Evolutionary conservation across 75 land plant species (phyloP).

Genomic region (Picea sitchensis): DNA sequence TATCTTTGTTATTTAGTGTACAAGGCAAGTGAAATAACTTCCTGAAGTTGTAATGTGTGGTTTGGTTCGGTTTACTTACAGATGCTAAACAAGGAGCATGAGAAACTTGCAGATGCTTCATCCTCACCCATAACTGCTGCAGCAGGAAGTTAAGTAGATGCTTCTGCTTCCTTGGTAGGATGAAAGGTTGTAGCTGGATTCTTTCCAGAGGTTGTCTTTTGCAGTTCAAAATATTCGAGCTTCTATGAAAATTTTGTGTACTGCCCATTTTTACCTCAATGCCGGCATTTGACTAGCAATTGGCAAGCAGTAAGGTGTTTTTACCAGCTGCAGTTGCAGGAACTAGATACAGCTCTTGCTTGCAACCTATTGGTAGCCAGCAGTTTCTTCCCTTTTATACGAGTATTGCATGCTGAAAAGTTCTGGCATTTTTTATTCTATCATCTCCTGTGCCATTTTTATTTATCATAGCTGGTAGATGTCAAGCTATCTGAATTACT

Average conservation of each 20-base stretch:
- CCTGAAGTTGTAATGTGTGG: not conserved
- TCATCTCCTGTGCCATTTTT: not conserved
- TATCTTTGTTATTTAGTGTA: not conserved
- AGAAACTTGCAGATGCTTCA: conserved; percentile 83
- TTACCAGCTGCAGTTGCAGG: conserved; percentile 3
- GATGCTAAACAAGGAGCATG: conserved; percentile 98
- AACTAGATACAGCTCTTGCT: conserved; percentile 2
- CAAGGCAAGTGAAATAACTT: not conserved
- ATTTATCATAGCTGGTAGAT: not conserved
- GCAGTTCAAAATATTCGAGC: not conserved
- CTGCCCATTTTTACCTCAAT: not conserved
- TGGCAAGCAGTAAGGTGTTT: conserved; percentile 2
- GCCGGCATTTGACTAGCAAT: not conserved
- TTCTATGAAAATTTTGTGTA: conserved; percentile 4
- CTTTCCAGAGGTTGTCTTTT: conserved; percentile 6
- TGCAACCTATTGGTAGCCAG: not conserved
- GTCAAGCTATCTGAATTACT: not conserved
- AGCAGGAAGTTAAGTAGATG: conserved; percentile 28
- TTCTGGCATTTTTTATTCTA: conserved; percentile 1
- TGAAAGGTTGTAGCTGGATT: conserved; percentile 8
- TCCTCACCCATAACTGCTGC: conserved; percentile 70
- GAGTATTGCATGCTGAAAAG: not conserved
- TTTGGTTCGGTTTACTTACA: conserved; percentile 15
- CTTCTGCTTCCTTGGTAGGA: not conserved
- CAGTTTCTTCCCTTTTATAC: not conserved